Evolutionary conservation across 1,284 basidiomycete genomes (phyloP).

Genomic region (Microbotryum lychnidis-dioicae): DNA sequence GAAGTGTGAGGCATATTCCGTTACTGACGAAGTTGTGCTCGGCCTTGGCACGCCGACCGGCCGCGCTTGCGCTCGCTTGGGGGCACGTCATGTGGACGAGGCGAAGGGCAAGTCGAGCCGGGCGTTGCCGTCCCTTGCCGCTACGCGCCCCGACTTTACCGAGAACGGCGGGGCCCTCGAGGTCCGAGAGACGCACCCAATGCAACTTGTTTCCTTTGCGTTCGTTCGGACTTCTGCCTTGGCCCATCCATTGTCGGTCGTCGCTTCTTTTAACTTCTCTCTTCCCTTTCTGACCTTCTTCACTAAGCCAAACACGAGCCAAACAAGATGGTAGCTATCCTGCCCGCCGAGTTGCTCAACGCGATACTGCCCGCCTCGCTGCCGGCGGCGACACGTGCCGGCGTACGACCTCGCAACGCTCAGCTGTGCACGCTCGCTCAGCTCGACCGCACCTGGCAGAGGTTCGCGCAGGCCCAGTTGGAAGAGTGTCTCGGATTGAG

Average conservation of each 20-base stretch:
- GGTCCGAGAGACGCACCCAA: too few species aligned
- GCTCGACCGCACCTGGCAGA: neutral
- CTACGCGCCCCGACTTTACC: neutral
- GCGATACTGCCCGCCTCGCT: neutral
- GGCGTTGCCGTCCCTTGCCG: neutral
- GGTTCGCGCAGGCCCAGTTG: neutral
- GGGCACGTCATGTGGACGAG: neutral
- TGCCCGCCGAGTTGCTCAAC: conserved; percentile 3
- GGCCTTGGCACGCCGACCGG: too few species aligned
- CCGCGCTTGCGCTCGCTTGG: too few species aligned
- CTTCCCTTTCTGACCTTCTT: neutral
- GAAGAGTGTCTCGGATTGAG: neutral
- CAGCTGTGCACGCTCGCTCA: conserved; percentile 1
- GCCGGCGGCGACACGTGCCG: neutral
- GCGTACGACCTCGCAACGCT: neutral
- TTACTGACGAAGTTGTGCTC: too few species aligned
- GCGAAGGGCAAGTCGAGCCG: neutral
- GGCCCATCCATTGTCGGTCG: neutral
- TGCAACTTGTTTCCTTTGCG: neutral
- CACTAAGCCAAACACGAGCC: neutral
- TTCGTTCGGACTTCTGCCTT: neutral
- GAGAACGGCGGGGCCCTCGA: neutral
- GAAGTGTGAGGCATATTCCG: too few species aligned
- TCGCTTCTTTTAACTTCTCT: neutral
- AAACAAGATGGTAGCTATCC: neutral